A percentile compares a stretch with the other conserved stretches of the same genome.
These are phyloP conservation scores for Fusarium illudens DNA, from an alignment of 2,329 filamentous ascomycete species.

Conservation along the genomic window DNA sequence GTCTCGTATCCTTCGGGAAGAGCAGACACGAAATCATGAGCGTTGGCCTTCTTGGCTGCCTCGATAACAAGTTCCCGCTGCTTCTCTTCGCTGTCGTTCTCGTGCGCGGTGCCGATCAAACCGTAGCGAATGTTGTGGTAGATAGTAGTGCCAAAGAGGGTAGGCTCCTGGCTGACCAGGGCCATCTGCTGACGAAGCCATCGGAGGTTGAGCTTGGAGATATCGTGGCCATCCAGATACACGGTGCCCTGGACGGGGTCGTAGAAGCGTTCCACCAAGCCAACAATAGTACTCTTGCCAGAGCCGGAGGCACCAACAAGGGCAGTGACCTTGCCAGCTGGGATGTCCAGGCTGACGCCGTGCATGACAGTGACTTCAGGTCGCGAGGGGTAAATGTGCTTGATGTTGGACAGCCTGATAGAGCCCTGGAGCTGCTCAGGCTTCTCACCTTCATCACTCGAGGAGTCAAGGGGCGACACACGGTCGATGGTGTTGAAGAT, in stretches of 20 bases:
- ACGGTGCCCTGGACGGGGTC: constrained; percentile 83
- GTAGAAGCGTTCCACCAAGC: constrained; percentile 93
- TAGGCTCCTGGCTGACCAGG: constrained; percentile 91
- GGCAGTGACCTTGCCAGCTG: constrained; percentile 90
- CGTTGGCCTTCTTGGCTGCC: constrained; percentile 90
- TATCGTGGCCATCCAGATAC: constrained; percentile 82
- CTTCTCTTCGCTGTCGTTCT: constrained; percentile 71
- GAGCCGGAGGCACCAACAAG: constrained; percentile 93
- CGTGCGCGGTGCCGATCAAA: constrained; percentile 82
- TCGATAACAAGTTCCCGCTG: constrained; percentile 76
- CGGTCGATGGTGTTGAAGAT: constrained; percentile 96
- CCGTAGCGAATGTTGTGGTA: constrained; percentile 91
- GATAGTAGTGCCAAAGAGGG: constrained; percentile 89
- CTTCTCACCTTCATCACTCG: constrained; percentile 72
- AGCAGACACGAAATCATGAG: constrained; percentile 85
- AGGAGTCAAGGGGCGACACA: constrained; percentile 81
- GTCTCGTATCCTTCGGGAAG: constrained; percentile 93
- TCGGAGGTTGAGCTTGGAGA: constrained; percentile 81
- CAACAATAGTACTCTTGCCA: constrained; percentile 94
- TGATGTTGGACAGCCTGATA: constrained; percentile 82
- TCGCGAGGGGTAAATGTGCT: constrained; percentile 93
- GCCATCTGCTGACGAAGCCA: constrained; percentile 95
- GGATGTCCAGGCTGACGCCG: constrained; percentile 79
- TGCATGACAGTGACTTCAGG: constrained; percentile 91
- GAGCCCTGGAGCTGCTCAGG: constrained; percentile 78